phyloP scores from a whole-genome alignment of 2,329 filamentous ascomycete species.

The Aspergillus sp. region DNA sequence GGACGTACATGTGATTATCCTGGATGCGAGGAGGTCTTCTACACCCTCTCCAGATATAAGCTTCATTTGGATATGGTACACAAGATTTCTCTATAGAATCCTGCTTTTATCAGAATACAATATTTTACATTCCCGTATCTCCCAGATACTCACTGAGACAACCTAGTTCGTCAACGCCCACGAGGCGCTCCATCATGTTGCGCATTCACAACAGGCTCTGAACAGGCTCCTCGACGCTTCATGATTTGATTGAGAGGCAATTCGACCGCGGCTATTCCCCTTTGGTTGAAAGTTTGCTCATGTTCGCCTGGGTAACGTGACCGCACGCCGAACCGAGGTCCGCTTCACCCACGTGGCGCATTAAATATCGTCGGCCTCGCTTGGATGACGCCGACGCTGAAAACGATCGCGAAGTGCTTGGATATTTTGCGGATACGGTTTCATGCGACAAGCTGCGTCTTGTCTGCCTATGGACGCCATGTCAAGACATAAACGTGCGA shows the following conservation, averaged over 20 bases:
- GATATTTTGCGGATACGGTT: background rate
- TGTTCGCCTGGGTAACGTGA: background rate
- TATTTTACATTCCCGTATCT: background rate
- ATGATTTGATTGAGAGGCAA: background rate
- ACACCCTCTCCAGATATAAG: background rate
- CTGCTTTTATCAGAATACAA: too few species aligned
- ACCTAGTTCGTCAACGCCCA: background rate
- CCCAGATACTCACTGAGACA: background rate
- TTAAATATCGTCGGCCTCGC: background rate
- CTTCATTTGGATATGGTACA: background rate
- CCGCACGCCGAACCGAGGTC: background rate
- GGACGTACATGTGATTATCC: background rate
- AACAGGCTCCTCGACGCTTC: background rate
- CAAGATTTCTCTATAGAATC: background rate
- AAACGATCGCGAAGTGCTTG: background rate
- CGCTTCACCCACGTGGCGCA: background rate
- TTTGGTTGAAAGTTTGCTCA: background rate
- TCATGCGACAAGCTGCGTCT: background rate
- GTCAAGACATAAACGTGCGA: background rate
- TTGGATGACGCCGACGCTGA: background rate
- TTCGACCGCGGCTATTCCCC: background rate
- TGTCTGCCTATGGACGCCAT: background rate
- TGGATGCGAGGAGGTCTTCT: background rate
- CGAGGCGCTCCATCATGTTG: background rate
- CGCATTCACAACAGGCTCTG: background rate